Percentiles rank a stretch among this genome's conserved stretches.
Conservation (phyloP, 495 filamentous ascomycete species). For the Penicillium alfredii region DNA sequence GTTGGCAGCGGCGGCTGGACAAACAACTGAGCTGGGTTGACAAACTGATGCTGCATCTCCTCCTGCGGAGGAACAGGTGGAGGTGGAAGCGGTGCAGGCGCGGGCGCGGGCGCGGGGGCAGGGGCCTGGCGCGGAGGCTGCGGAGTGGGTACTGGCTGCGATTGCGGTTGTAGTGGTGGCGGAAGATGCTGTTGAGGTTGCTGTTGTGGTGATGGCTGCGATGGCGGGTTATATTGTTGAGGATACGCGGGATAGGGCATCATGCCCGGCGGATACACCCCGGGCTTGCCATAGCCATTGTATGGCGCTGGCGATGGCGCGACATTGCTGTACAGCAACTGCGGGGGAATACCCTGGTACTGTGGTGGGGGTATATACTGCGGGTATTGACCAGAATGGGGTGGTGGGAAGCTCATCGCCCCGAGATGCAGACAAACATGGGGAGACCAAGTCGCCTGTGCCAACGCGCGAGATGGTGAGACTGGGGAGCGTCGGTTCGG, state of each 20-base stretch:
- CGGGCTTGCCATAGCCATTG: slow-evolving; percentile 36
- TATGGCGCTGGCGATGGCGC: slow-evolving; percentile 26
- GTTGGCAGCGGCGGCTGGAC: slow-evolving; percentile 31
- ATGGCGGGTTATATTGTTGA: slow-evolving; percentile 20
- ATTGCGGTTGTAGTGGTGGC: slow-evolving; percentile 13
- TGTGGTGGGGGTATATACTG: slow-evolving; percentile 30
- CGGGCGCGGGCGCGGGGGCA: slow-evolving; percentile 9
- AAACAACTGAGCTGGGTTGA: slow-evolving; percentile 39
- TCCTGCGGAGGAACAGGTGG: slow-evolving; percentile 15
- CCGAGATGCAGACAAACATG: slow-evolving; percentile 25
- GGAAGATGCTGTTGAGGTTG: slow-evolving; percentile 16
- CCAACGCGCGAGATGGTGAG: slow-evolving; percentile 10
- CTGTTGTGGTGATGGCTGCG: slow-evolving; percentile 19
- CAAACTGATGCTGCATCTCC: slow-evolving; percentile 38
- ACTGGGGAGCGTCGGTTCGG: slow-evolving; percentile 31
- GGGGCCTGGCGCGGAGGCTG: slow-evolving; percentile 17
- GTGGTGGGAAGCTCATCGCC: slow-evolving; percentile 48
- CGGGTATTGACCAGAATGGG: slow-evolving; percentile 40
- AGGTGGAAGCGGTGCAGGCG: slow-evolving; percentile 16
- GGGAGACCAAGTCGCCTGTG: slow-evolving; percentile 13
- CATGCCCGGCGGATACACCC: slow-evolving; percentile 34
- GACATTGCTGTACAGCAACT: slow-evolving; percentile 40
- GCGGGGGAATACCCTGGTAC: slow-evolving; percentile 35
- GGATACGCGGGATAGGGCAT: slow-evolving; percentile 32
- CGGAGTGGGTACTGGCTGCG: no score